A percentile compares a stretch with the other conserved stretches of the same genome.
These are phyloP conservation scores for Candida saitoana DNA, from an alignment of 805 yeast genomes.

Conservation along the genomic window DNA sequence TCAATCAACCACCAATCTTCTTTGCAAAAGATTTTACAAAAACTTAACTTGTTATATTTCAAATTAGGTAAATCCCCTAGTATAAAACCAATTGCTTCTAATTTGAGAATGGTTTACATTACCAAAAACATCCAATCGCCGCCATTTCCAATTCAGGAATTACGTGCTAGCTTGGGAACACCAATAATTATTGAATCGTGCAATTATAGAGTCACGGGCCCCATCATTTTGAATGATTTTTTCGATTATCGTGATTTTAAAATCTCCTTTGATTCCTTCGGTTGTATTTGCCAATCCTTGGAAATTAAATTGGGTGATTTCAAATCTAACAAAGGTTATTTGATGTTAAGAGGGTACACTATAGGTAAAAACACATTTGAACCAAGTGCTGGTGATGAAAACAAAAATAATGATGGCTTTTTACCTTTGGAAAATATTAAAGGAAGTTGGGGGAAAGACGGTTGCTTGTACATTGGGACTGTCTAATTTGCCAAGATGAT, in stretches of 20 bases:
- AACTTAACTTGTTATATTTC: neutral
- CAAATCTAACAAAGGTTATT: constrained; percentile 42
- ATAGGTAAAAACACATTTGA: constrained; percentile 46
- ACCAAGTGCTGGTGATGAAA: constrained; percentile 11
- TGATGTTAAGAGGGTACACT: constrained; percentile 61
- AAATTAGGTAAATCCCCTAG: neutral
- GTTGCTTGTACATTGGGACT: constrained; percentile 53
- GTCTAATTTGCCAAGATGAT: too few species aligned
- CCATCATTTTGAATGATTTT: constrained; percentile 54
- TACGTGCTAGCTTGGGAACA: constrained; percentile 45
- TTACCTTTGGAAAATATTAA: constrained; percentile 40
- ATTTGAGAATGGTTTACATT: constrained; percentile 40
- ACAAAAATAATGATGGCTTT: constrained; percentile 32
- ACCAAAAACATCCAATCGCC: constrained; percentile 23
- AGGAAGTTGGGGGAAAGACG: constrained; percentile 68
- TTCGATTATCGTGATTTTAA: constrained; percentile 56
- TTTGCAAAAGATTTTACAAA: neutral
- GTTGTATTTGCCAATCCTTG: constrained; percentile 55
- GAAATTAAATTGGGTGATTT: constrained; percentile 52
- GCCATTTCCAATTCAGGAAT: constrained; percentile 26
- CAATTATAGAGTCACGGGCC: constrained; percentile 48
- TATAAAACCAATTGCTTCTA: neutral
- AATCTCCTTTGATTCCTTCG: constrained; percentile 37
- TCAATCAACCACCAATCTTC: neutral
- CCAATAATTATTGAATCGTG: constrained; percentile 52